Percentiles rank a stretch among this genome's conserved stretches.
These are phyloP conservation scores for Aspergillaceae sp. DNA, from an alignment of 2,329 filamentous ascomycete species.

Conservation along the genomic window DNA sequence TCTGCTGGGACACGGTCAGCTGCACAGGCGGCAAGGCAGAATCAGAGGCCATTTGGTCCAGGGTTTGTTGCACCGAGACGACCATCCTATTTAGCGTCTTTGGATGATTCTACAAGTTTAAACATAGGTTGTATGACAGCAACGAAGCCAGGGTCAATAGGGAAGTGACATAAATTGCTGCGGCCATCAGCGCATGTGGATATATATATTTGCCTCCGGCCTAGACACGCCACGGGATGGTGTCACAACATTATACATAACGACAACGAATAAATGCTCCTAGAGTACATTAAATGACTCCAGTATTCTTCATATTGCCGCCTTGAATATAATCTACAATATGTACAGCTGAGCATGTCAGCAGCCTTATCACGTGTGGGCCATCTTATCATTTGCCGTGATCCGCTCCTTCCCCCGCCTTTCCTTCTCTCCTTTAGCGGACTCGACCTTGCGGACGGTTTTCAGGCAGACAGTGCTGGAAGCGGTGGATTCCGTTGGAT, in stretches of 20 bases:
- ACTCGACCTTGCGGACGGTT: background rate
- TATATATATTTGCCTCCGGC: background rate
- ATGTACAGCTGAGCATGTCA: no score
- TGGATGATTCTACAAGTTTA: no score
- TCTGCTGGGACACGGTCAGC: no score
- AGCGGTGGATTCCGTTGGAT: background rate
- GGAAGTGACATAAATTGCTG: no score
- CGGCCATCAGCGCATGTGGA: no score
- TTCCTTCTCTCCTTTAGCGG: background rate
- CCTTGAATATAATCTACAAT: no score
- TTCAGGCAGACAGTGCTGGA: background rate
- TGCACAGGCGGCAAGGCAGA: no score
- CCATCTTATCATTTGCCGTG: background rate
- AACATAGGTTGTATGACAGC: no score
- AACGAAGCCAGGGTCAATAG: no score
- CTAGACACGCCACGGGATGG: background rate
- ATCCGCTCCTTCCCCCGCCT: background rate
- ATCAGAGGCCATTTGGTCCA: no score
- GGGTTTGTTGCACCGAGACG: background rate
- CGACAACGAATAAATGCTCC: background rate
- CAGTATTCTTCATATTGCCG: no score
- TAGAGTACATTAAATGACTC: no score
- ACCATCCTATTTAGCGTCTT: background rate
- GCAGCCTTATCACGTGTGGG: background rate
- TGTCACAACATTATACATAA: background rate